Conservation (phyloP, 2,329 filamentous ascomycete genomes). For the Westerdykella aurantiaca region DNA sequence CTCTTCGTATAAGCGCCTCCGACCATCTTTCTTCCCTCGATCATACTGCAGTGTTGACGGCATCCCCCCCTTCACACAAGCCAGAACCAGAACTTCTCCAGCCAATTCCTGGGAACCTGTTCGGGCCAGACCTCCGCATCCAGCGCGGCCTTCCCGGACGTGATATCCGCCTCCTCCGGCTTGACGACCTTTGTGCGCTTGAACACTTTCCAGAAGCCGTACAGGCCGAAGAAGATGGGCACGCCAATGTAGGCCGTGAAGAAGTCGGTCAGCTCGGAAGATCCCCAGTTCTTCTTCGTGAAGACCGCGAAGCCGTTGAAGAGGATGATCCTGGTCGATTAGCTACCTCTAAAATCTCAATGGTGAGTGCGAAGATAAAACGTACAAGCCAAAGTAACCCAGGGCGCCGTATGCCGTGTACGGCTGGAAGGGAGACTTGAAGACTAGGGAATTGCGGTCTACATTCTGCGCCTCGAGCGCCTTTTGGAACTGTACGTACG, state of each 20-base stretch:
- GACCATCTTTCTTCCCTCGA: no score
- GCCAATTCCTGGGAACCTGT: conserved; percentile 37
- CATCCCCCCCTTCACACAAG: conserved; percentile 31
- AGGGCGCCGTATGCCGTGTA: conserved; percentile 57
- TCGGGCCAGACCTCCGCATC: conserved; percentile 45
- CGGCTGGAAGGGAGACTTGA: conserved; percentile 44
- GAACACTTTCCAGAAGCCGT: conserved; percentile 58
- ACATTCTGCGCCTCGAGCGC: conserved; percentile 48
- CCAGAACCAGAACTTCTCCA: conserved; percentile 48
- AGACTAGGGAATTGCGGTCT: conserved; percentile 48
- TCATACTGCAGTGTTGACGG: no score
- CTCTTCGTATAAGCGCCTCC: no score
- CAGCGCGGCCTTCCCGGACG: conserved; percentile 43
- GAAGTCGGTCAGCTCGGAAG: conserved; percentile 40
- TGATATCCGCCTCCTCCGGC: conserved; percentile 41
- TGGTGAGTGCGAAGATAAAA: background rate
- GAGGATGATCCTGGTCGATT: conserved; percentile 48
- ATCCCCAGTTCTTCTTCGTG: conserved; percentile 37
- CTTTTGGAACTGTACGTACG: conserved; percentile 54
- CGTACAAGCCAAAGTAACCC: conserved; percentile 49
- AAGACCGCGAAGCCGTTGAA: conserved; percentile 62
- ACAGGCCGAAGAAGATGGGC: conserved; percentile 42
- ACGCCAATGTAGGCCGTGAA: conserved; percentile 48
- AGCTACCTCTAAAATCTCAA: background rate
- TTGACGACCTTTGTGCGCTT: conserved; percentile 54